phyloP scores from a whole-genome alignment of 331 rosid genomes.

The Malus hybrid region DNA sequence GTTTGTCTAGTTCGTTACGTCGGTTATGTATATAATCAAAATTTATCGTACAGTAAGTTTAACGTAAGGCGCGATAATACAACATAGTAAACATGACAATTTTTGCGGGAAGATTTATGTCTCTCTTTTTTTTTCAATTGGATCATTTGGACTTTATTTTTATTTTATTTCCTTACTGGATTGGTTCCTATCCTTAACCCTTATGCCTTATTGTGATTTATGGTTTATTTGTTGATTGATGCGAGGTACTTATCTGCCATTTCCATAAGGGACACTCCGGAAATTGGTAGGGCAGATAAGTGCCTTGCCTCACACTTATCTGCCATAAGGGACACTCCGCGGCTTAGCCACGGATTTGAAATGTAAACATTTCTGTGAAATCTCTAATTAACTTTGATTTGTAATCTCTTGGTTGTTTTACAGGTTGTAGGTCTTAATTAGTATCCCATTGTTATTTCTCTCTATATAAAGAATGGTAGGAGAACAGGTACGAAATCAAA shows the following conservation, averaged over 20 bases:
- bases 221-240: not conserved
- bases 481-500: not conserved
- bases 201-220: not conserved
- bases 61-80: not conserved
- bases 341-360: not conserved
- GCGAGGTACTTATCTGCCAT: not conserved
- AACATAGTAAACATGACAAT: not conserved
- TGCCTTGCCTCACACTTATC: too few species aligned
- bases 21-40: not conserved
- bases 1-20: not conserved
- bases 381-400: not conserved
- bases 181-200: not conserved
- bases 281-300: too few species aligned
- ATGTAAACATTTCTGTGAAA: not conserved
- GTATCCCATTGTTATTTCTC: not conserved
- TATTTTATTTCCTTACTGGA: not conserved
- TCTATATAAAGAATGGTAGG: not conserved
- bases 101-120: not conserved
- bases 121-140: not conserved
- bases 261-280: not conserved
- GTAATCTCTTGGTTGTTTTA: not conserved
- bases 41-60: not conserved
- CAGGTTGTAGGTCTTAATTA: not conserved
- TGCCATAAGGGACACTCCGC: not conserved
- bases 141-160: not conserved